These are phyloP conservation scores for Harringtonia aguacate DNA, from an alignment of 2,329 filamentous ascomycete species.

Conservation along the genomic window DNA sequence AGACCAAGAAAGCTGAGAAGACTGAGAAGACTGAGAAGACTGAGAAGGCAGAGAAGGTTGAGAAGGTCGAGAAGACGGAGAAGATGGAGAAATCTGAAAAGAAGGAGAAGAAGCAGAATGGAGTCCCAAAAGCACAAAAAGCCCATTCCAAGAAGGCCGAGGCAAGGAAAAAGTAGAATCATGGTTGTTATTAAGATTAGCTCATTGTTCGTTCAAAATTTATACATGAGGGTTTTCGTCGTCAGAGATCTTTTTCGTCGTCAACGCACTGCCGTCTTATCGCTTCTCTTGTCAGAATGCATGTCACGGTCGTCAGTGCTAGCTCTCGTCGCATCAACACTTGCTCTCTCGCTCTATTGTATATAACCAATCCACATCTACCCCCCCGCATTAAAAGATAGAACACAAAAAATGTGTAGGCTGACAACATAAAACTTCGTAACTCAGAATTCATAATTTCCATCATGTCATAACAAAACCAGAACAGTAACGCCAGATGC, in stretches of 20 bases:
- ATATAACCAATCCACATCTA: too few species aligned
- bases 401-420: constrained; percentile 6
- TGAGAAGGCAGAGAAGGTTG: constrained; percentile 7
- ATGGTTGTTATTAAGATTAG: not conserved
- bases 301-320: too few species aligned
- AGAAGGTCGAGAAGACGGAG: not conserved
- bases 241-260: too few species aligned
- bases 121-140: constrained; percentile 11
- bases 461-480: constrained; percentile 7
- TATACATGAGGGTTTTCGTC: too few species aligned
- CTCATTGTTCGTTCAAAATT: too few species aligned
- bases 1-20: constrained; percentile 6
- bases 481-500: constrained; percentile 2
- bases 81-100: constrained; percentile 6
- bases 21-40: not conserved
- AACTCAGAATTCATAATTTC: constrained; percentile 11
- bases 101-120: constrained; percentile 13
- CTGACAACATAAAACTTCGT: constrained; percentile 4
- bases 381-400: not conserved
- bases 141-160: not conserved
- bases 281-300: too few species aligned
- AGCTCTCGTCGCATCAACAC: too few species aligned
- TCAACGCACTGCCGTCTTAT: too few species aligned
- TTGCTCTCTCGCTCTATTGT: too few species aligned
- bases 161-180: not conserved